Evolutionary conservation across 805 yeast species (phyloP).

Genomic region (Candida silvicultrix): DNA sequence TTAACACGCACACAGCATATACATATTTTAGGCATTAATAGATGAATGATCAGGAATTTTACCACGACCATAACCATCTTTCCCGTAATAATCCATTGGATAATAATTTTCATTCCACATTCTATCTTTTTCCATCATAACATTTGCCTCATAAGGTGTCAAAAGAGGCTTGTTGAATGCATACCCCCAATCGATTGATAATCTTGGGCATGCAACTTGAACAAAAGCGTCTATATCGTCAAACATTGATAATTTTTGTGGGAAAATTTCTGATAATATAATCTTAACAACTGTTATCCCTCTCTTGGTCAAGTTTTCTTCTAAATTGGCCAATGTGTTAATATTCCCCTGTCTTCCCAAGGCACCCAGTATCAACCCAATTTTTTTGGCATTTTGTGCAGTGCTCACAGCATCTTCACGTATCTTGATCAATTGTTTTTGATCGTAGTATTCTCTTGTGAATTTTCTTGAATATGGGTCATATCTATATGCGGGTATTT

Average conservation of each 20-base stretch:
- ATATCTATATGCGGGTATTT: constrained; percentile 84
- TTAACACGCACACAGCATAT: too few relatives aligned
- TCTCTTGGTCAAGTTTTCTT: constrained; percentile 39
- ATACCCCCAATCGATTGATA: constrained; percentile 98
- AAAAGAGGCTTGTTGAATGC: constrained; percentile 88
- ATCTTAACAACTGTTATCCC: constrained; percentile 76
- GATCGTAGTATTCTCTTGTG: constrained; percentile 85
- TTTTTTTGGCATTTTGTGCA: constrained; percentile 53
- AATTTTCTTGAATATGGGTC: constrained; percentile 93
- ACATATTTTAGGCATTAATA: constrained; percentile 7
- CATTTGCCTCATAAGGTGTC: constrained; percentile 96
- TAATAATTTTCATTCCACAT: constrained; percentile 61
- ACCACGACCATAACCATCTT: constrained; percentile 91
- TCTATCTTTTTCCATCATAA: constrained; percentile 67
- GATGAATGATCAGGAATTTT: constrained; percentile 46
- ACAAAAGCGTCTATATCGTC: constrained; percentile 92
- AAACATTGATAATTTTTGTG: constrained; percentile 85
- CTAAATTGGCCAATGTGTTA: constrained; percentile 63
- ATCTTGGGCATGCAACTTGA: constrained; percentile 95
- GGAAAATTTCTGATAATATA: constrained; percentile 87
- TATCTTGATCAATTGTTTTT: constrained; percentile 68
- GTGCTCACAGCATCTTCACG: constrained; percentile 66
- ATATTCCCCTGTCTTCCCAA: constrained; percentile 94
- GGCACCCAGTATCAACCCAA: constrained; percentile 88
- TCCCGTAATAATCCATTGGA: constrained; percentile 94